phyloP scores from a whole-genome alignment of 2,329 filamentous ascomycete genomes.

The Colletotrichum gigasporum region DNA sequence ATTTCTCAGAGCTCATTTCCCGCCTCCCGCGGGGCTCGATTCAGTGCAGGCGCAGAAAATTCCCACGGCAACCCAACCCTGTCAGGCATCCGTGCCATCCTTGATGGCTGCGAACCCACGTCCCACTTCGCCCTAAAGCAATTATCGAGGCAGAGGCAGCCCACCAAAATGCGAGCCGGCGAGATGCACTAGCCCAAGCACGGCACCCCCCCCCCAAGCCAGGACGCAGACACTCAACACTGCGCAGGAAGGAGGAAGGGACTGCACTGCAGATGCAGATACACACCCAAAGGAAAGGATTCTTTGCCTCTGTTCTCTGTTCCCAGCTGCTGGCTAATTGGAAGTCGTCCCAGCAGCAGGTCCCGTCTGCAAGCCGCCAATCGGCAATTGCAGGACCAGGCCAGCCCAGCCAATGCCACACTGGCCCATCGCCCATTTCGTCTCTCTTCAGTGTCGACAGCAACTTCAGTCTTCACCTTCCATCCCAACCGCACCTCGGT shows the following conservation, averaged over 20 bases:
- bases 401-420: slow-evolving; percentile 11
- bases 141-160: slow-evolving; percentile 27
- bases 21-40: slow-evolving; percentile 27
- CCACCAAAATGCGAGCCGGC: slow-evolving; percentile 15
- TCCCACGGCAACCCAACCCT: slow-evolving; percentile 15
- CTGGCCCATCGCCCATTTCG: slow-evolving; percentile 14
- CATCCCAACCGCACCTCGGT: background rate
- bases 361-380: slow-evolving; percentile 13
- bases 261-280: too few species aligned
- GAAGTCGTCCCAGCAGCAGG: background rate
- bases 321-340: background rate
- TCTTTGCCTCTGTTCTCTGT: background rate
- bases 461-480: background rate
- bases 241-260: too few species aligned
- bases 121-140: slow-evolving; percentile 14
- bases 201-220: background rate
- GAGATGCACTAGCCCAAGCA: slow-evolving; percentile 12
- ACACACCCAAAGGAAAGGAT: too few species aligned
- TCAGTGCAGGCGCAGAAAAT: slow-evolving; percentile 31
- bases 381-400: background rate
- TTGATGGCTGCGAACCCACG: background rate
- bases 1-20: slow-evolving; percentile 31
- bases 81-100: slow-evolving; percentile 2
- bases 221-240: too few species aligned
- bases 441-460: background rate